Evolutionary conservation across 768 basidiomycete genomes (phyloP).

Genomic region (Lactarius quietus): DNA sequence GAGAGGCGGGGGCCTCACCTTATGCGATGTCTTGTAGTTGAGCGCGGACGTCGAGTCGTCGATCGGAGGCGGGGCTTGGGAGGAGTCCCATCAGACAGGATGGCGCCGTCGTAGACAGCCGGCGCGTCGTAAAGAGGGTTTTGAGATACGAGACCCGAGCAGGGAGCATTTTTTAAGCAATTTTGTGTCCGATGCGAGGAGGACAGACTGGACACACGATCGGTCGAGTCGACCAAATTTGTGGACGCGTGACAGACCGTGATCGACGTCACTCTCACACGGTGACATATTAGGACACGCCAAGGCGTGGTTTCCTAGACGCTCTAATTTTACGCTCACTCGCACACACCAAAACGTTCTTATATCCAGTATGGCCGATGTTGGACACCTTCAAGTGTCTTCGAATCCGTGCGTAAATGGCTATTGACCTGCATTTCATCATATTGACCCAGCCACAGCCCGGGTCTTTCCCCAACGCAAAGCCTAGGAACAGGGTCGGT

Average conservation of each 20-base stretch:
- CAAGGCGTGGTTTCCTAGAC: background rate
- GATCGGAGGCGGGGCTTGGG: constrained; percentile 78
- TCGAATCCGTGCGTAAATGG: background rate
- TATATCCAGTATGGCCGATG: background rate
- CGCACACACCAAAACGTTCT: background rate
- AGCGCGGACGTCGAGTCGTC: constrained; percentile 94
- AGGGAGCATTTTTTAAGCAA: constrained; percentile 15
- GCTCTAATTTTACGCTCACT: background rate
- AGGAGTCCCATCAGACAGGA: constrained; percentile 29
- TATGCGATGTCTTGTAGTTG: constrained; percentile 81
- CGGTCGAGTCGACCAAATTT: no score
- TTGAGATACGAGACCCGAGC: constrained; percentile 7
- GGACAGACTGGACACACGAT: no score
- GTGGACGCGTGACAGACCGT: background rate
- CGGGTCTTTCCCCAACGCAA: background rate
- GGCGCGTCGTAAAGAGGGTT: constrained; percentile 22
- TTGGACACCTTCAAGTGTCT: background rate
- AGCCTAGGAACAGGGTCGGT: background rate
- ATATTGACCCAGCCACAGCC: background rate
- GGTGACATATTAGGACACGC: no score
- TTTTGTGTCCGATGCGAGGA: background rate
- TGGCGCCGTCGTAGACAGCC: constrained; percentile 29
- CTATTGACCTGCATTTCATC: background rate
- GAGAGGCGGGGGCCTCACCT: constrained; percentile 73
- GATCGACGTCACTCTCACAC: no score